phyloP scores from a whole-genome alignment of 306 rosid genomes.

The Echinosophora koreensis region DNA sequence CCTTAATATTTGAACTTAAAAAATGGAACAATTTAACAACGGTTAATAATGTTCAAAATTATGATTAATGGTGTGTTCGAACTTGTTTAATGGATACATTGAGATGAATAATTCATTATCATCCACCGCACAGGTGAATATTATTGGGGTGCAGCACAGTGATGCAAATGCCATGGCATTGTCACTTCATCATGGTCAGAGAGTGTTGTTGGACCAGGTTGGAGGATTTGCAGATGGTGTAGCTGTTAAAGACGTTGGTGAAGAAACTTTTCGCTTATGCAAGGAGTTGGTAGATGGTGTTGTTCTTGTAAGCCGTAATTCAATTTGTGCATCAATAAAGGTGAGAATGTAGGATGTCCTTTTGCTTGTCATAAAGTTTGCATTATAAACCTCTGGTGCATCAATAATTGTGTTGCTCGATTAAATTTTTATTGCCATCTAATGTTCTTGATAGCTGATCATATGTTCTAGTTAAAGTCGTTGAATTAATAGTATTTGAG shows the following conservation, averaged over 20 bases:
- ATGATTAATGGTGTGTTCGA: no score
- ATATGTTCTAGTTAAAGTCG: slow-evolving; percentile 7
- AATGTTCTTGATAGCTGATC: slow-evolving; percentile 17
- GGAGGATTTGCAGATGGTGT: slow-evolving; percentile 99
- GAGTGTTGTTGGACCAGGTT: slow-evolving; percentile 81
- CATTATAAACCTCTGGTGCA: slow-evolving; percentile 4
- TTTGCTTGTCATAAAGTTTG: slow-evolving; percentile 35
- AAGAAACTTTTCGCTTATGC: slow-evolving; percentile 90
- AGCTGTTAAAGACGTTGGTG: slow-evolving; percentile 96
- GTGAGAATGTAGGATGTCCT: slow-evolving; percentile 54
- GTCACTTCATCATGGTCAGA: slow-evolving; percentile 83
- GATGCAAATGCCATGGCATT: slow-evolving; percentile 98
- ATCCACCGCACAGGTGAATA: slow-evolving; percentile 88
- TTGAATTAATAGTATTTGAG: slow-evolving; percentile 2
- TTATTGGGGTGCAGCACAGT: slow-evolving; percentile 91
- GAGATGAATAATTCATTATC: no score
- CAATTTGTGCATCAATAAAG: slow-evolving; percentile 96
- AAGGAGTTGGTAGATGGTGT: slow-evolving; percentile 86
- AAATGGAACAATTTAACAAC: no score
- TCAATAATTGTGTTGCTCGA: background rate
- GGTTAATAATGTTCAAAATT: no score
- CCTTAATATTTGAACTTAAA: no score
- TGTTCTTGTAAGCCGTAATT: slow-evolving; percentile 90
- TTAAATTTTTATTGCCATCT: background rate
- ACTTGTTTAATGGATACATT: no score